These are phyloP conservation scores for Colletotrichum limetticola DNA, from an alignment of 2,329 filamentous ascomycete genomes.

Conservation along the genomic window DNA sequence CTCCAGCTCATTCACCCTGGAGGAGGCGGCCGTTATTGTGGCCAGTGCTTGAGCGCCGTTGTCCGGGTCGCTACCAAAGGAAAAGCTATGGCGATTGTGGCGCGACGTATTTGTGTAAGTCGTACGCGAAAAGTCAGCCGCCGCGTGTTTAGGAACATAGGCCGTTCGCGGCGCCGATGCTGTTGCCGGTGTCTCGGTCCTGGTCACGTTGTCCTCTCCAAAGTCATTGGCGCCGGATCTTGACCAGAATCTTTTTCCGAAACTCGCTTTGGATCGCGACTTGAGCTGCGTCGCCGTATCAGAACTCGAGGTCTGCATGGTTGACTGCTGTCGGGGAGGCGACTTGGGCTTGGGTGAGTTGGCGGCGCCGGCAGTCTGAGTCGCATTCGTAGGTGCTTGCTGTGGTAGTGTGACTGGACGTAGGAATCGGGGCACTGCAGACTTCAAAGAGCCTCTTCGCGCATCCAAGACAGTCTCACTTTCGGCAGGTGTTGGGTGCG, in stretches of 20 bases:
- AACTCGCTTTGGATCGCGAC: slow-evolving; percentile 28
- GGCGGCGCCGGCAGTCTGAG: not conserved
- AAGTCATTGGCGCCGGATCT: slow-evolving; percentile 32
- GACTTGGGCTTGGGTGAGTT: not conserved
- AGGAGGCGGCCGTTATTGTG: not conserved
- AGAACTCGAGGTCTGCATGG: not conserved
- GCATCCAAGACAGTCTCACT: slow-evolving; percentile 7
- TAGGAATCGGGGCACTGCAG: slow-evolving; percentile 20
- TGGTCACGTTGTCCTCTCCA: slow-evolving; percentile 8
- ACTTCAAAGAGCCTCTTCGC: not conserved
- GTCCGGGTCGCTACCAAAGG: slow-evolving; percentile 4
- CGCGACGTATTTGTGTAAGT: slow-evolving; percentile 33
- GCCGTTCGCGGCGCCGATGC: slow-evolving; percentile 13
- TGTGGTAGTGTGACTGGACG: slow-evolving; percentile 10
- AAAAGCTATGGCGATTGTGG: slow-evolving; percentile 26
- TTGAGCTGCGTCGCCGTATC: slow-evolving; percentile 10
- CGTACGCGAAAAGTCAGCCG: slow-evolving; percentile 43
- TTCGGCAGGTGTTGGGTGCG: not conserved
- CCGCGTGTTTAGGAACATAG: slow-evolving; percentile 44
- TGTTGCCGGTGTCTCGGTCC: not conserved
- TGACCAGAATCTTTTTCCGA: slow-evolving; percentile 35
- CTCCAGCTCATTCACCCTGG: not conserved
- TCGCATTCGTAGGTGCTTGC: not conserved
- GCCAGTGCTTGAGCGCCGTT: not conserved
- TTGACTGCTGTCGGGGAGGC: not conserved